Evolutionary conservation across 2,329 filamentous ascomycete genomes (phyloP).

Genomic region (Nigrospora osmanthi): DNA sequence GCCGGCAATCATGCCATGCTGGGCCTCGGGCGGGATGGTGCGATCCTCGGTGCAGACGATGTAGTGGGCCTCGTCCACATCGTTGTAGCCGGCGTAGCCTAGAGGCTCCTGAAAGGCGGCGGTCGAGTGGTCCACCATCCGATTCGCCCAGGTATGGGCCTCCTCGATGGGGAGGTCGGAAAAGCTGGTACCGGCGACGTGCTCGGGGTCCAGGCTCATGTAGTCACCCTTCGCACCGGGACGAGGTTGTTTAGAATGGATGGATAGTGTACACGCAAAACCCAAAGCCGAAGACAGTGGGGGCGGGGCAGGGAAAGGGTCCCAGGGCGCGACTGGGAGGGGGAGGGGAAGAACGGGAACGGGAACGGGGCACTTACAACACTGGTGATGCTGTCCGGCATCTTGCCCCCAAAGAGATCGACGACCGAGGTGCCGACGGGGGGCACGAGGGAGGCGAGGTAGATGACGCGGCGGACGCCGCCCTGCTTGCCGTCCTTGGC

Average conservation of each 20-base stretch:
- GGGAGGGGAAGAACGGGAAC: neutral
- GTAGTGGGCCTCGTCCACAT: constrained; percentile 27
- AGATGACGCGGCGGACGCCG: constrained; percentile 24
- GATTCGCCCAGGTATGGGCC: constrained; percentile 2
- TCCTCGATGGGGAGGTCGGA: constrained; percentile 17
- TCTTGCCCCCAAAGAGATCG: constrained; percentile 1
- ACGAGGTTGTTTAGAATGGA: neutral
- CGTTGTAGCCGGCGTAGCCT: constrained; percentile 29
- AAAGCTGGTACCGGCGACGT: constrained; percentile 11
- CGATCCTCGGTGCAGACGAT: constrained; percentile 27
- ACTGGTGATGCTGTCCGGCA: constrained; percentile 2
- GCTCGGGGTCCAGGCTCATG: constrained; percentile 7
- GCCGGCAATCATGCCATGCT: constrained; percentile 25
- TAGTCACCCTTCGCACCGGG: constrained; percentile 19
- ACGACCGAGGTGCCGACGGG: constrained; percentile 12
- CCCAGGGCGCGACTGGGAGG: neutral
- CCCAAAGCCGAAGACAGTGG: too few species aligned
- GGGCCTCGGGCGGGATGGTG: constrained; percentile 19
- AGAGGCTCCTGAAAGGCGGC: constrained; percentile 23
- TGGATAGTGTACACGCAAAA: neutral
- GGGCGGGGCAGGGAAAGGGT: too few species aligned
- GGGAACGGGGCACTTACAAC: constrained; percentile 1
- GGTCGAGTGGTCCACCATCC: constrained; percentile 19
- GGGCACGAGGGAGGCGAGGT: constrained; percentile 18
- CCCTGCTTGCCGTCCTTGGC: constrained; percentile 24